Conservation (phyloP, 2,329 filamentous ascomycete genomes). For the Acrodontium crateriforme region DNA sequence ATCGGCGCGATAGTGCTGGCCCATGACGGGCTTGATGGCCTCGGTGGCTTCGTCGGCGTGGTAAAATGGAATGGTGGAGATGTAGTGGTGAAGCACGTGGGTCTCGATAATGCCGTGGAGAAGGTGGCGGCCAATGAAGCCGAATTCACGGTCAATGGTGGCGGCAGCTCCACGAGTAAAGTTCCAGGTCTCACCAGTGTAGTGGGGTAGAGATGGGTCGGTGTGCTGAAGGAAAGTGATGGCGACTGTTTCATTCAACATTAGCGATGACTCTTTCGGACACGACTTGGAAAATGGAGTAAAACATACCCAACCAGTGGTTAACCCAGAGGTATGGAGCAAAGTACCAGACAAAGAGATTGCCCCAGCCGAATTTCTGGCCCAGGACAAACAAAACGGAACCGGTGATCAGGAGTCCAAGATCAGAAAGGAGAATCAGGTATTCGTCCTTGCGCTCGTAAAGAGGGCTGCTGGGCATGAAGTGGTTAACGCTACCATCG, state of each 20-base stretch:
- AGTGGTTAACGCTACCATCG: slow-evolving; percentile 80
- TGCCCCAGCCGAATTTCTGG: slow-evolving; percentile 67
- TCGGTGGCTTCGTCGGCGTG: slow-evolving; percentile 88
- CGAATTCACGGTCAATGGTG: slow-evolving; percentile 94
- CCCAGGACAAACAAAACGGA: slow-evolving; percentile 54
- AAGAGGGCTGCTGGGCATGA: slow-evolving; percentile 72
- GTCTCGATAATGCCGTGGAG: slow-evolving; percentile 96
- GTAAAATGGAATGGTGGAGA: slow-evolving; percentile 93
- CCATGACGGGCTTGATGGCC: slow-evolving; percentile 91
- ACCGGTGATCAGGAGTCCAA: slow-evolving; percentile 53
- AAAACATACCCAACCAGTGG: slow-evolving; percentile 84
- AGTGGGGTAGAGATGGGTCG: slow-evolving; percentile 86
- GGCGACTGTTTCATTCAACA: slow-evolving; percentile 47
- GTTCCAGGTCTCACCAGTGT: slow-evolving; percentile 75
- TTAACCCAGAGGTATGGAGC: slow-evolving; percentile 95
- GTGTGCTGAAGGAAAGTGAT: slow-evolving; percentile 98
- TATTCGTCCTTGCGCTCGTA: slow-evolving; percentile 87
- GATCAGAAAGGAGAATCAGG: slow-evolving; percentile 71
- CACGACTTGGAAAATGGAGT: neutral
- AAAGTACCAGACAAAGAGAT: slow-evolving; percentile 90
- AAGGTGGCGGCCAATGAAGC: slow-evolving; percentile 81
- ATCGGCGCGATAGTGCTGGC: slow-evolving; percentile 82
- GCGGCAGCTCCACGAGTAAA: slow-evolving; percentile 87
- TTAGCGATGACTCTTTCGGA: slow-evolving; percentile 1
- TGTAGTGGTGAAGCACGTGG: slow-evolving; percentile 94